Percentiles rank a stretch among this genome's conserved stretches.
These are phyloP conservation scores for Helicostylum pulchrum DNA, from an alignment of 192 early-diverging fungal genomes.

Conservation along the genomic window DNA sequence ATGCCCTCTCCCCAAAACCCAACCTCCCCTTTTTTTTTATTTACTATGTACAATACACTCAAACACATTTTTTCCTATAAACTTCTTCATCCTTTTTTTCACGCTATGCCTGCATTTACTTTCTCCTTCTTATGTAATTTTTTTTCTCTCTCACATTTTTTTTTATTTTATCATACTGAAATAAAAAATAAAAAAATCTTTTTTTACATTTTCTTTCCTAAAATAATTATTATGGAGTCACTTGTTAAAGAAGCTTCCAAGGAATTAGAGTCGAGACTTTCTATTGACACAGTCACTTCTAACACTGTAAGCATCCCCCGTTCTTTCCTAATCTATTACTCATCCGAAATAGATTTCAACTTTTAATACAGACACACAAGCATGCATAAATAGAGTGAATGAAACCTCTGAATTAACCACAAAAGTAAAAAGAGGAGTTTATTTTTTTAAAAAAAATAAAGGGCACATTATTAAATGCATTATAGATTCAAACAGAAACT, in stretches of 20 bases:
- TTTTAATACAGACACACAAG: not conserved
- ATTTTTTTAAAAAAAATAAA: not conserved
- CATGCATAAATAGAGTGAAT: slow-evolving; percentile 4
- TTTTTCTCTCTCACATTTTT: not conserved
- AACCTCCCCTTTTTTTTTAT: not conserved
- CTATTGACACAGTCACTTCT: not conserved
- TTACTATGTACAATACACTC: not conserved
- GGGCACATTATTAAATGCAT: not conserved
- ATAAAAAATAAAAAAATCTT: not conserved
- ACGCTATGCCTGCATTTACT: not conserved
- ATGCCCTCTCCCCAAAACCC: not conserved
- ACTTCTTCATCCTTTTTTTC: not conserved
- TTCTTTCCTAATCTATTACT: not conserved
- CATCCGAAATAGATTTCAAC: not conserved
- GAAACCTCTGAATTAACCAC: not conserved
- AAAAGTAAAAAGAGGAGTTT: slow-evolving; percentile 6
- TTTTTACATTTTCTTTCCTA: not conserved
- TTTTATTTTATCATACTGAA: not conserved
- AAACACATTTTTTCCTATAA: not conserved
- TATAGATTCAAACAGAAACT: slow-evolving; percentile 5
- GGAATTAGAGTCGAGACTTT: not conserved
- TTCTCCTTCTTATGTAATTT: not conserved
- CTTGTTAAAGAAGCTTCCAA: not conserved
- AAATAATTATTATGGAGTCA: slow-evolving; percentile 7
- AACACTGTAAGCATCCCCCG: not conserved